Conservation (phyloP, 1,284 basidiomycete genomes). For the Ustilago loliicola region DNA sequence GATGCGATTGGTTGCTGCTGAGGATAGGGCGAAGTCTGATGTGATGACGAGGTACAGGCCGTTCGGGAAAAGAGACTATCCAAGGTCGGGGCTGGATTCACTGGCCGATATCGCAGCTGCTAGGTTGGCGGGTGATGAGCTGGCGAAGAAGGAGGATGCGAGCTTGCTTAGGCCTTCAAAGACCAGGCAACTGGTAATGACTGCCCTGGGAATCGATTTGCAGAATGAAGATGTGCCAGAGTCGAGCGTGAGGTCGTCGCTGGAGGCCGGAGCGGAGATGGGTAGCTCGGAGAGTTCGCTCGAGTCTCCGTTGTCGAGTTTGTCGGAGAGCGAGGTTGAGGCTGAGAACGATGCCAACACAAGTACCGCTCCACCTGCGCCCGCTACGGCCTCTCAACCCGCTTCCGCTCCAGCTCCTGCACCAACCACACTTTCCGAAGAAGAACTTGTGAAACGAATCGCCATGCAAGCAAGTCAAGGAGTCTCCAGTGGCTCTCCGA, state of each 20-base stretch:
- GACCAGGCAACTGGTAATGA: constrained; percentile 42
- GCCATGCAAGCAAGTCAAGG: constrained; percentile 33
- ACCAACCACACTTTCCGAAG: constrained; percentile 21
- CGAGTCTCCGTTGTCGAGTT: constrained; percentile 41
- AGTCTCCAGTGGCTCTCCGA: constrained; percentile 28
- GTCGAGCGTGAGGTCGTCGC: constrained; percentile 35
- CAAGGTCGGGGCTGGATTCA: constrained; percentile 41
- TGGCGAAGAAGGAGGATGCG: constrained; percentile 10
- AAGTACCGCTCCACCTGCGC: not conserved
- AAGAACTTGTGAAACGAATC: constrained; percentile 39
- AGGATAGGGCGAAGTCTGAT: constrained; percentile 15
- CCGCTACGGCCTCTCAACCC: not conserved
- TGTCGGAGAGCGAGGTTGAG: constrained; percentile 24
- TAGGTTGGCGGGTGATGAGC: constrained; percentile 21
- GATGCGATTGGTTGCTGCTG: constrained; percentile 21
- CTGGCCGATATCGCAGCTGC: constrained; percentile 46
- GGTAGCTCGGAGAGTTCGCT: constrained; percentile 2
- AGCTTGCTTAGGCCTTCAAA: constrained; percentile 29
- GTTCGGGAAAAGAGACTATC: constrained; percentile 40
- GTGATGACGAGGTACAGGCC: constrained; percentile 34
- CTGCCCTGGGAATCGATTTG: constrained; percentile 42
- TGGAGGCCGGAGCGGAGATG: constrained; percentile 10
- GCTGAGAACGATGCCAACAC: constrained; percentile 5
- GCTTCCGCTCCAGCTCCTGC: not conserved
- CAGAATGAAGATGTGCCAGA: constrained; percentile 49